A percentile compares a stretch with the other conserved stretches of the same genome.
phyloP scores from a whole-genome alignment of 352 stramenopile species.

The Globisporangium takayamanum region DNA sequence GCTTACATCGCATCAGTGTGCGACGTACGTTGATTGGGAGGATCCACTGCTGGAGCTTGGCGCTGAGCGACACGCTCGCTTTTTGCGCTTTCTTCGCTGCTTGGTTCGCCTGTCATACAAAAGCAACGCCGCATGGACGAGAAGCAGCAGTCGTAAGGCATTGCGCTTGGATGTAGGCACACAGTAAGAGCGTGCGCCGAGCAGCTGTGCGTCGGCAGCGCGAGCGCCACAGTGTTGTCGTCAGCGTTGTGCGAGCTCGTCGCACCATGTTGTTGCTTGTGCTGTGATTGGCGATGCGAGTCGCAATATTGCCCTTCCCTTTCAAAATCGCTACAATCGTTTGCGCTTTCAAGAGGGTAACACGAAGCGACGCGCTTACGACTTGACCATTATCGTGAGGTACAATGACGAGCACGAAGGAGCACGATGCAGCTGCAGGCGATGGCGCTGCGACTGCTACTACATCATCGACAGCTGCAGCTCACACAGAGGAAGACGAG shows the following conservation, averaged over 20 bases:
- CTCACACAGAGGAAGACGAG: background rate
- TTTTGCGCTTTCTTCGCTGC: constrained; percentile 80
- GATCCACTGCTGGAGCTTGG: constrained; percentile 73
- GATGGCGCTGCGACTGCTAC: background rate
- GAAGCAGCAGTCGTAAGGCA: background rate
- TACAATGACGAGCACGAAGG: constrained; percentile 8
- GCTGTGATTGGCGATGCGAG: too few relatives aligned
- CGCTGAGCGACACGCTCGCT: constrained; percentile 58
- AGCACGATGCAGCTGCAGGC: background rate
- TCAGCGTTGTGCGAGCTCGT: too few relatives aligned
- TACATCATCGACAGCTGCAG: background rate
- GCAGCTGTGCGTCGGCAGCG: too few relatives aligned
- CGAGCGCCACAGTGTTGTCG: too few relatives aligned
- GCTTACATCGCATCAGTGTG: background rate
- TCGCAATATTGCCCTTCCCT: too few relatives aligned
- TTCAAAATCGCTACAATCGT: too few relatives aligned
- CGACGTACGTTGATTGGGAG: constrained; percentile 61
- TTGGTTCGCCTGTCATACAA: constrained; percentile 60
- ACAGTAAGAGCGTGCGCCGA: too few relatives aligned
- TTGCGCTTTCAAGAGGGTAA: too few relatives aligned
- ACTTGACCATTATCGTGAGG: too few relatives aligned
- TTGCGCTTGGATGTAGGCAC: too few relatives aligned
- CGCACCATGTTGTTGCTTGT: too few relatives aligned
- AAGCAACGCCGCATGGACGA: background rate
- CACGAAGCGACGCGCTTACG: constrained; percentile 2